phyloP scores from a whole-genome alignment of 768 basidiomycete genomes.

The Macrolepiota albuminosa region DNA sequence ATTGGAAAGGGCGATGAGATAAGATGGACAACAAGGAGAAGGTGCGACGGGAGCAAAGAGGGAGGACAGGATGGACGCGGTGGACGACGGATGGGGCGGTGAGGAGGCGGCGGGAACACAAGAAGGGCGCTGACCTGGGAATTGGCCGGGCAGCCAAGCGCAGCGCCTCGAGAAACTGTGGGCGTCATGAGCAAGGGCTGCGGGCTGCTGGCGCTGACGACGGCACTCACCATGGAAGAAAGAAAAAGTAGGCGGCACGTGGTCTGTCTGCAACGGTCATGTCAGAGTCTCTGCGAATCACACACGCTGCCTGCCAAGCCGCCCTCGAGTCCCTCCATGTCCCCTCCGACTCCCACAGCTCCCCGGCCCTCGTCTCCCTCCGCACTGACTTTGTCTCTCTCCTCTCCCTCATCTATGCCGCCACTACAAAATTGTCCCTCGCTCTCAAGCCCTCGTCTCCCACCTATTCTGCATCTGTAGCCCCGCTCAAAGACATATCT shows the following conservation, averaged over 20 bases:
- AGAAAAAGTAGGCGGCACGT: conserved; percentile 14
- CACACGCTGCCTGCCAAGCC: conserved; percentile 33
- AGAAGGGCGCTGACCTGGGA: conserved; percentile 3
- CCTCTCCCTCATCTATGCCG: conserved; percentile 50
- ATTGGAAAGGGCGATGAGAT: conserved; percentile 36
- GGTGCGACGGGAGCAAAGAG: conserved; percentile 21
- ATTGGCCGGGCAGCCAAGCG: conserved; percentile 10
- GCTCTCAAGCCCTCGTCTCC: conserved; percentile 55
- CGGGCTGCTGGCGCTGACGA: not conserved
- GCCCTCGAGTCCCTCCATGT: conserved; percentile 26
- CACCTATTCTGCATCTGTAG: conserved; percentile 43
- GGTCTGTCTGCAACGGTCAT: not conserved
- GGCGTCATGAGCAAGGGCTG: not conserved
- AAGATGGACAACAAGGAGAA: conserved; percentile 43
- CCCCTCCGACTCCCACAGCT: conserved; percentile 17
- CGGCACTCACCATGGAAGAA: conserved; percentile 12
- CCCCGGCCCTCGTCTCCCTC: conserved; percentile 30
- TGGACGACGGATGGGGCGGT: conserved; percentile 5
- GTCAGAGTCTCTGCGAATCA: conserved; percentile 22
- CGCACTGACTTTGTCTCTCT: conserved; percentile 54
- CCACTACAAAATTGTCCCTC: conserved; percentile 59
- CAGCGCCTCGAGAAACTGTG: conserved; percentile 11
- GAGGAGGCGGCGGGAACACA: conserved; percentile 9
- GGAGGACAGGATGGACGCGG: conserved; percentile 10
- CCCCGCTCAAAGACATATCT: conserved; percentile 50